Evolutionary conservation across 306 rosid species (phyloP).

Genomic region (Prinsepia uniflora): DNA sequence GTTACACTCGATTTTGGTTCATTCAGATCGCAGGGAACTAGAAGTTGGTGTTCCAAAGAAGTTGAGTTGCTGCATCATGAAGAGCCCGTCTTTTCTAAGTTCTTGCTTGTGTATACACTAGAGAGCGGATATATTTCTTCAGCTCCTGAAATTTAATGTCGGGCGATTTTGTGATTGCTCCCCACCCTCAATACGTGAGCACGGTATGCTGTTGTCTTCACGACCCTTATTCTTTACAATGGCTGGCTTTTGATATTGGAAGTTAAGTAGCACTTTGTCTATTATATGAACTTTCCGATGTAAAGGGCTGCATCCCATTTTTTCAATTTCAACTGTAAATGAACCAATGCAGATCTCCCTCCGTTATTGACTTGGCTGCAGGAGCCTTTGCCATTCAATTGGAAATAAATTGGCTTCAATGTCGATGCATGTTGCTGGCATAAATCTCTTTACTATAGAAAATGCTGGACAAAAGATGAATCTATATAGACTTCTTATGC

Average conservation of each 20-base stretch:
- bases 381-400: too few species aligned
- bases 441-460: too few species aligned
- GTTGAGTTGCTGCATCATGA: slow-evolving; percentile 4
- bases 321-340: not conserved
- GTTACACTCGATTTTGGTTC: not conserved
- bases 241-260: too few species aligned
- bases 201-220: not conserved
- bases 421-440: too few species aligned
- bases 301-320: not conserved
- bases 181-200: not conserved
- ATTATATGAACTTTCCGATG: not conserved
- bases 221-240: not conserved
- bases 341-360: not conserved
- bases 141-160: not conserved
- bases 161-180: not conserved
- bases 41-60: not conserved
- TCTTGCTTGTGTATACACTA: not conserved
- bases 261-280: not conserved
- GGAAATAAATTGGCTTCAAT: too few species aligned
- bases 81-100: not conserved
- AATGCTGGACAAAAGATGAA: too few species aligned
- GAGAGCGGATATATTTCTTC: slow-evolving; percentile 2
- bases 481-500: too few species aligned
- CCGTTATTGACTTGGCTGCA: too few species aligned
- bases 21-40: not conserved